These are phyloP conservation scores for Kwoniella sp. DNA, from an alignment of 768 basidiomycete species.

Conservation along the genomic window DNA sequence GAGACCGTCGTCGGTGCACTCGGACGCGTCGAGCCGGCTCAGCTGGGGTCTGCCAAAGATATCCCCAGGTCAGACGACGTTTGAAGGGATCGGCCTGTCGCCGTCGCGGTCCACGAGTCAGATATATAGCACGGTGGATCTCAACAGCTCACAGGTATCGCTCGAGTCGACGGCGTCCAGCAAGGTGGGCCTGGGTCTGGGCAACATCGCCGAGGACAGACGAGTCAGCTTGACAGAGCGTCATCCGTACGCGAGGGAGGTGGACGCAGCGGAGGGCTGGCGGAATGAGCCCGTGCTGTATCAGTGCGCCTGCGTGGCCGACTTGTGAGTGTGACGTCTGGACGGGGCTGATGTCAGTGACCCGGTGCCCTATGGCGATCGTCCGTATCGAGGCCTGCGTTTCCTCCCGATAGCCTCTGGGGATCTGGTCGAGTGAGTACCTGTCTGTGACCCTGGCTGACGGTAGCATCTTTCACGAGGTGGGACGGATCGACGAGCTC, in stretches of 20 bases:
- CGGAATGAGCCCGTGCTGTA: constrained; percentile 41
- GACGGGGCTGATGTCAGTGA: constrained; percentile 21
- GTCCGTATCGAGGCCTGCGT: constrained; percentile 40
- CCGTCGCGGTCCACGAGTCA: constrained; percentile 16
- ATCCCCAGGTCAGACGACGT: constrained; percentile 11
- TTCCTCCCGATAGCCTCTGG: constrained; percentile 45
- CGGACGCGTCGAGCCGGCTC: constrained; percentile 8
- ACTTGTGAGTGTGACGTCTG: constrained; percentile 37
- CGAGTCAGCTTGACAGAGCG: no score
- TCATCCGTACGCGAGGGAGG: constrained; percentile 1
- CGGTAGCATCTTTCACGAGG: constrained; percentile 48
- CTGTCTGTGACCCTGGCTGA: background rate
- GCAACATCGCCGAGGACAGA: background rate
- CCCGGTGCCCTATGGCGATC: constrained; percentile 21
- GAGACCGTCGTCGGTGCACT: constrained; percentile 8
- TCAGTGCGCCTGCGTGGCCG: constrained; percentile 49
- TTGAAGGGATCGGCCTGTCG: constrained; percentile 24
- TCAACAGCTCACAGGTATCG: constrained; percentile 11
- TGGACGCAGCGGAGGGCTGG: constrained; percentile 43
- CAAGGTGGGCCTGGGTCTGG: constrained; percentile 6
- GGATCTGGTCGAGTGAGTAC: constrained; percentile 45
- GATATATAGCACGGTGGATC: constrained; percentile 2
- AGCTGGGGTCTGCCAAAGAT: constrained; percentile 29
- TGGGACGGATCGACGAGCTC: constrained; percentile 49
- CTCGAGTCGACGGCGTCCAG: constrained; percentile 5